Percentiles rank a stretch among this genome's conserved stretches.
Conservation (phyloP, 176 grass and related monocot species). For the Alopecurus myosuroides region DNA sequence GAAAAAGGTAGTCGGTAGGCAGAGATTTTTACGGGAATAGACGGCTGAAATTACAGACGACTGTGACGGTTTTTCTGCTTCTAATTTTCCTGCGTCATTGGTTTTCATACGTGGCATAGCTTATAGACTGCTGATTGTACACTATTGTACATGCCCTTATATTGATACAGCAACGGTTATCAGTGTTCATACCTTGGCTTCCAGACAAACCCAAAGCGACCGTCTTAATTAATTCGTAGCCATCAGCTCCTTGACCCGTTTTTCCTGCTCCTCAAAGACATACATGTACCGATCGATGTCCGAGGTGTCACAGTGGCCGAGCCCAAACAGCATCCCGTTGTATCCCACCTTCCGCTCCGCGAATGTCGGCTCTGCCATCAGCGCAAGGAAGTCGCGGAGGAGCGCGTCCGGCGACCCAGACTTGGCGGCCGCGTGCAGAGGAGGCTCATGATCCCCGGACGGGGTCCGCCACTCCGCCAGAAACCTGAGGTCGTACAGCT, state of each 20-base stretch:
- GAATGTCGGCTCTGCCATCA: background rate
- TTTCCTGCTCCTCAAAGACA: background rate
- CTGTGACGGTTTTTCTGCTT: too few species aligned
- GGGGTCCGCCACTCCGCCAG: background rate
- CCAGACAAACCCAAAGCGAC: too few species aligned
- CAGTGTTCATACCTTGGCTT: too few species aligned
- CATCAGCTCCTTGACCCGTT: background rate
- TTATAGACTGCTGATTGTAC: too few species aligned
- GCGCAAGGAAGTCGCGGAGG: background rate
- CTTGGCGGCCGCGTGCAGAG: background rate
- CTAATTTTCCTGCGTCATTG: too few species aligned
- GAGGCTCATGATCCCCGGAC: background rate
- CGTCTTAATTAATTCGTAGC: background rate
- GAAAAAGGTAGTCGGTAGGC: too few species aligned
- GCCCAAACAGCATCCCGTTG: background rate
- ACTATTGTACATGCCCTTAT: too few species aligned
- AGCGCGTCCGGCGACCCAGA: background rate
- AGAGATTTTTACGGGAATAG: too few species aligned
- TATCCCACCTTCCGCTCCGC: background rate
- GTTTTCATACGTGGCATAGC: too few species aligned
- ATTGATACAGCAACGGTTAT: too few species aligned
- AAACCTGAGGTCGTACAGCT: background rate
- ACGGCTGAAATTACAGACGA: too few species aligned
- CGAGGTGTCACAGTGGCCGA: background rate
- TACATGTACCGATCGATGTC: background rate